Evolutionary conservation across 305 asterid species (phyloP).

Genomic region (Solanum chacoense): DNA sequence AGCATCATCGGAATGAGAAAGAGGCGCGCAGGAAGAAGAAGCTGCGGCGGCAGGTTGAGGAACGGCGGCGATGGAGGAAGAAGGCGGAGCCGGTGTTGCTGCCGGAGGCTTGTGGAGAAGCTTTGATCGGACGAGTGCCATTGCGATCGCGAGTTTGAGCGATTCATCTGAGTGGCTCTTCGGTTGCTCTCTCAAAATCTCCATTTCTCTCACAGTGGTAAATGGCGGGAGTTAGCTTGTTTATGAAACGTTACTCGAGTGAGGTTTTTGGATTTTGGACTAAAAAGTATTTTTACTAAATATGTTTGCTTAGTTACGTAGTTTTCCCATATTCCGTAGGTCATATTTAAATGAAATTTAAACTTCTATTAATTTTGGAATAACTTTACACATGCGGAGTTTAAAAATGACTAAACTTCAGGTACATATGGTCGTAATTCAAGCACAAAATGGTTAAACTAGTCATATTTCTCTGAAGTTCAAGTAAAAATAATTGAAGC

Average conservation of each 20-base stretch:
- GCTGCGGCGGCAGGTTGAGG: background rate
- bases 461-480: background rate
- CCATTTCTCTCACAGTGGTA: background rate
- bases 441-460: background rate
- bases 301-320: background rate
- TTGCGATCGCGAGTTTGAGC: slow-evolving; percentile 55
- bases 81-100: slow-evolving; percentile 9
- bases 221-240: background rate
- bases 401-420: too few relatives aligned
- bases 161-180: slow-evolving; percentile 15
- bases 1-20: slow-evolving; percentile 28
- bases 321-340: background rate
- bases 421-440: background rate
- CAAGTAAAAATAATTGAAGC: too few relatives aligned
- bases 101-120: slow-evolving; percentile 30
- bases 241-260: background rate
- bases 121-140: slow-evolving; percentile 50
- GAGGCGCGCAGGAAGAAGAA: slow-evolving; percentile 6
- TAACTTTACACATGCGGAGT: background rate
- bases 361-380: too few relatives aligned
- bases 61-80: background rate
- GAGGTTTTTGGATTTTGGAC: background rate
- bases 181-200: background rate
- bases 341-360: too few relatives aligned
- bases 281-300: background rate